phyloP scores from a whole-genome alignment of 495 filamentous ascomycete species.

The Tirmania nivea region DNA sequence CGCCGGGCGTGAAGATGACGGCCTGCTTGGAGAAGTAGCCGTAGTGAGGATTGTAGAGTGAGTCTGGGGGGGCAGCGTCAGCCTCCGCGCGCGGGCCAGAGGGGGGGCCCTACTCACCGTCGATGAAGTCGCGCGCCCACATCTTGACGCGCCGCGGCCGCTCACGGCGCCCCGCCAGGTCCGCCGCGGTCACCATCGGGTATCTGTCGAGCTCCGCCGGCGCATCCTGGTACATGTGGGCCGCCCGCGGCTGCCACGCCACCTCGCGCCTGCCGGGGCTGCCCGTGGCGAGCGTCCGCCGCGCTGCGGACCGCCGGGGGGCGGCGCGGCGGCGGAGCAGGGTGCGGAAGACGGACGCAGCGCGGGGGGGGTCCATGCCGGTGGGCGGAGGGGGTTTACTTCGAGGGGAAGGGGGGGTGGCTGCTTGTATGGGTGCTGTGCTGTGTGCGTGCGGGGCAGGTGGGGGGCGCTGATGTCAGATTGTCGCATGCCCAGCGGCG shows the following conservation, averaged over 20 bases:
- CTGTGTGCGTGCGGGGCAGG: neutral
- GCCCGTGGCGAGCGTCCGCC: neutral
- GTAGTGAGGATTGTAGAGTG: constrained; percentile 89
- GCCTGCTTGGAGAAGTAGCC: constrained; percentile 96
- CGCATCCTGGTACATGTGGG: constrained; percentile 50
- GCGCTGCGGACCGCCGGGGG: neutral
- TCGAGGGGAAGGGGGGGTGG: too few relatives aligned
- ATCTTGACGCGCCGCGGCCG: constrained; percentile 83
- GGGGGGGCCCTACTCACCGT: constrained; percentile 50
- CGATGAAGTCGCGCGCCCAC: constrained; percentile 90
- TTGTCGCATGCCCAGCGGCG: too few relatives aligned
- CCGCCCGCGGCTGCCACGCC: constrained; percentile 62
- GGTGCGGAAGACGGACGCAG: constrained; percentile 59
- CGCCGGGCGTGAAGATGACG: constrained; percentile 80
- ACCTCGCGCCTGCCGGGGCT: constrained; percentile 23
- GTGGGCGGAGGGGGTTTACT: constrained; percentile 3
- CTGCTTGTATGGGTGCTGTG: neutral
- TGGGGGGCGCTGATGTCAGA: too few relatives aligned
- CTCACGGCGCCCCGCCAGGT: constrained; percentile 45
- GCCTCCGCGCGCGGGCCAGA: too few relatives aligned
- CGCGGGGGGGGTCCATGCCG: constrained; percentile 72
- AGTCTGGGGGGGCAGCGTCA: too few relatives aligned
- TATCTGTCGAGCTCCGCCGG: constrained; percentile 55
- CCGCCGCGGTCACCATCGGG: constrained; percentile 64
- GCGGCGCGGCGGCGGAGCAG: constrained; percentile 50